A percentile compares a stretch with the other conserved stretches of the same genome.
Conservation (phyloP, 2,329 filamentous ascomycete species). For the Aspergillus tanneri region DNA sequence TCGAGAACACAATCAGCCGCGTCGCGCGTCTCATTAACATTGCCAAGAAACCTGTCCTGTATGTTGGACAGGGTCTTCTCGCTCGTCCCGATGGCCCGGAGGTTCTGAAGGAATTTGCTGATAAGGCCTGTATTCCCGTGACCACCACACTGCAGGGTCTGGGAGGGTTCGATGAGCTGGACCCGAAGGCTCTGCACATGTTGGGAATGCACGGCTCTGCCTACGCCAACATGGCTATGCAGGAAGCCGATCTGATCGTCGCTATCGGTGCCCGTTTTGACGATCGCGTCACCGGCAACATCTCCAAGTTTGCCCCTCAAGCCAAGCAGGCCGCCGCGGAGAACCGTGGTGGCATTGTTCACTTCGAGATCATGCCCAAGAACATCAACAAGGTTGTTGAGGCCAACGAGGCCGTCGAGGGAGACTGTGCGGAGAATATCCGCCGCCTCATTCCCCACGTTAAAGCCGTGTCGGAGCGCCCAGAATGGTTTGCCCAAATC, state of each 20-base stretch:
- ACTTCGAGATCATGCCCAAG: slow-evolving; percentile 99
- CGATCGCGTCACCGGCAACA: slow-evolving; percentile 82
- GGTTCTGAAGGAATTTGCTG: slow-evolving; percentile 79
- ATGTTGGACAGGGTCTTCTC: slow-evolving; percentile 88
- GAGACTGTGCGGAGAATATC: slow-evolving; percentile 82
- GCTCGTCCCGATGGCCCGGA: slow-evolving; percentile 74
- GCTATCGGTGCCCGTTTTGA: slow-evolving; percentile 93
- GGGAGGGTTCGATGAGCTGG: slow-evolving; percentile 87
- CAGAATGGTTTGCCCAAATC: slow-evolving; percentile 88
- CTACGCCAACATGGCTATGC: slow-evolving; percentile 97
- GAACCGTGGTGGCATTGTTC: slow-evolving; percentile 87
- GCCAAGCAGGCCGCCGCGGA: slow-evolving; percentile 82
- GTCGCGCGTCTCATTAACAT: slow-evolving; percentile 81
- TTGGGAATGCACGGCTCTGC: slow-evolving; percentile 97
- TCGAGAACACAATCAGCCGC: slow-evolving; percentile 69
- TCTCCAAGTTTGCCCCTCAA: slow-evolving; percentile 83
- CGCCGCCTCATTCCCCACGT: slow-evolving; percentile 71
- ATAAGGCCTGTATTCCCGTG: slow-evolving; percentile 88
- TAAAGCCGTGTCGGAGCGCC: slow-evolving; percentile 63
- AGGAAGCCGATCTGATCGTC: slow-evolving; percentile 93
- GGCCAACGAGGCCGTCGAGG: slow-evolving; percentile 91
- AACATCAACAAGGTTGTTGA: slow-evolving; percentile 99
- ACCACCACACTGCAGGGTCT: slow-evolving; percentile 94
- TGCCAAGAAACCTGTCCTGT: slow-evolving; percentile 91
- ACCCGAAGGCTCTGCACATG: slow-evolving; percentile 95